These are phyloP conservation scores for Podospora sp. DNA, from an alignment of 495 filamentous ascomycete species.

Conservation along the genomic window DNA sequence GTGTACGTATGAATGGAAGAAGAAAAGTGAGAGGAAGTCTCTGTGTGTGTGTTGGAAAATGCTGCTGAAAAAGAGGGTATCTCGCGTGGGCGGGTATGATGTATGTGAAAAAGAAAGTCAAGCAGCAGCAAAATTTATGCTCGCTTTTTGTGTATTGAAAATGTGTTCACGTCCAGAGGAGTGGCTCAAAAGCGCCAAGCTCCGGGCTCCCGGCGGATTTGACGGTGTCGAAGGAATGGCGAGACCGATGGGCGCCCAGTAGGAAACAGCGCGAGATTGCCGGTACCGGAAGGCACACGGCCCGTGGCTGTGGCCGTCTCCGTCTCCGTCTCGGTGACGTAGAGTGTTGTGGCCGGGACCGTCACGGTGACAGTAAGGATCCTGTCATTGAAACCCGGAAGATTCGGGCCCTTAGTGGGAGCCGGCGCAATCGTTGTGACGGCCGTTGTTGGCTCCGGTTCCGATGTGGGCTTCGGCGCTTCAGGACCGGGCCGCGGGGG, in stretches of 20 bases:
- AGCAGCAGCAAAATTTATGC: not conserved
- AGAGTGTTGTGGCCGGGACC: constrained; percentile 27
- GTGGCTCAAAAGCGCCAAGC: constrained; percentile 6
- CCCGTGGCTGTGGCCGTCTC: not conserved
- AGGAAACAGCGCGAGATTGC: not conserved
- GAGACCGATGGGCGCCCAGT: not conserved
- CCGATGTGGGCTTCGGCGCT: constrained; percentile 1
- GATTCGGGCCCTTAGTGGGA: not conserved
- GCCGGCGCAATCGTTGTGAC: not conserved
- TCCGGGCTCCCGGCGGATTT: constrained; percentile 11
- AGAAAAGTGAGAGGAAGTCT: too few relatives aligned
- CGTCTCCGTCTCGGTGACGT: constrained; percentile 19
- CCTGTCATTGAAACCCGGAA: not conserved
- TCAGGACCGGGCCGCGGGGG: not conserved
- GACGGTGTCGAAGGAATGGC: not conserved
- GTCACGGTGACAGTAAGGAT: constrained; percentile 30
- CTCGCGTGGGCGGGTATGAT: not conserved
- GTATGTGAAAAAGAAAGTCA: not conserved
- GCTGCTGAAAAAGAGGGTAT: not conserved
- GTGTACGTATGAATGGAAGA: not conserved
- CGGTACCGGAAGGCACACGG: not conserved
- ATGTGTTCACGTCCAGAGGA: not conserved
- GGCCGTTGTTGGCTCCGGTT: not conserved
- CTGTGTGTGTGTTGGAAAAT: too few relatives aligned
- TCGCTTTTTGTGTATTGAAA: not conserved